These are phyloP conservation scores for Neopestalotiopsis rosae DNA, from an alignment of 2,329 filamentous ascomycete genomes.

Conservation along the genomic window DNA sequence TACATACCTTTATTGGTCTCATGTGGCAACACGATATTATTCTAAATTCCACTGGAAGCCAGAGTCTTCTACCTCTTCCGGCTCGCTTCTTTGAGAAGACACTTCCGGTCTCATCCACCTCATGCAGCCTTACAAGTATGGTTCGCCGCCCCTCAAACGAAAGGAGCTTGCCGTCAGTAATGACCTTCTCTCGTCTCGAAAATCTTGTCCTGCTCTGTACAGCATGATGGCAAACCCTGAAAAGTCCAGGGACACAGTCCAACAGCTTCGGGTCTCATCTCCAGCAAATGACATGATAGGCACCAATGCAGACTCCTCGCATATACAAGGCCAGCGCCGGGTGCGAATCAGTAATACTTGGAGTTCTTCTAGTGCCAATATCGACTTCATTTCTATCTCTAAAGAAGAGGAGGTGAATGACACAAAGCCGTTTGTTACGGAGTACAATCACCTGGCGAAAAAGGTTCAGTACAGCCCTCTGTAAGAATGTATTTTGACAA, in stretches of 20 bases:
- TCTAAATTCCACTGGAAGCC: neutral
- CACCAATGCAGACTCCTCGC: constrained; percentile 15
- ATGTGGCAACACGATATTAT: neutral
- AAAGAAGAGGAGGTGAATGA: constrained; percentile 57
- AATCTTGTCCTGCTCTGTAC: constrained; percentile 16
- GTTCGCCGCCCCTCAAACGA: constrained; percentile 29
- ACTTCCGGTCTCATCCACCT: neutral
- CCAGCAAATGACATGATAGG: constrained; percentile 21
- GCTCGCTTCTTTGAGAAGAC: neutral
- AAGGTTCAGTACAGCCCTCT: constrained; percentile 46
- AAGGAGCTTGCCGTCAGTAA: constrained; percentile 26
- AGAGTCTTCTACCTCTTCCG: neutral
- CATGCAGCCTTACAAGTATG: constrained; percentile 39
- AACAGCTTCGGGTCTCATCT: constrained; percentile 23
- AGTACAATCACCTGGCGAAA: constrained; percentile 66
- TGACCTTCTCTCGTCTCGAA: constrained; percentile 24
- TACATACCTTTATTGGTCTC: neutral
- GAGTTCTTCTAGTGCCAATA: constrained; percentile 60
- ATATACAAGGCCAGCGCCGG: constrained; percentile 25
- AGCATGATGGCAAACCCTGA: constrained; percentile 15
- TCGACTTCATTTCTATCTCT: constrained; percentile 50
- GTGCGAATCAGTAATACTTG: constrained; percentile 58
- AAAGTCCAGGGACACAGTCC: constrained; percentile 21
- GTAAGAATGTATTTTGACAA: neutral
- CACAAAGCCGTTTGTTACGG: constrained; percentile 53